A percentile compares a stretch with the other conserved stretches of the same genome.
Evolutionary conservation across 306 rosid genomes (phyloP).

Genomic region (Sesbania bispinosa): DNA sequence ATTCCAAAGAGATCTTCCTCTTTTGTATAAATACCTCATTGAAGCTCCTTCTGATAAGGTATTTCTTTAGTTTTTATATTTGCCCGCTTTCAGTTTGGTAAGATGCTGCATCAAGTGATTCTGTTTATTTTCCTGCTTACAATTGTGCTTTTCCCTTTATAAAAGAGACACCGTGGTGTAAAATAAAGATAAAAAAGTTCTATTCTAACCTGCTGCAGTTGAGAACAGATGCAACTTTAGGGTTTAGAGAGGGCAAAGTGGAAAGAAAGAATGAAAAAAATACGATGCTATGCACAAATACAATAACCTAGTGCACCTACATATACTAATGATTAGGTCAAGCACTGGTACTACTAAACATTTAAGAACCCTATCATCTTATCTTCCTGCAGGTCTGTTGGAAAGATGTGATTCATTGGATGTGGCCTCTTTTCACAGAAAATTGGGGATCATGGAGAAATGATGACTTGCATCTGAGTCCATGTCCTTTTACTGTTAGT

Average conservation of each 20-base stretch:
- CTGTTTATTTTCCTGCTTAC: slow-evolving; percentile 4
- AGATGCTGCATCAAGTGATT: not conserved
- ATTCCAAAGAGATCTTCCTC: slow-evolving; percentile 57
- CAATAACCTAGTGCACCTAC: not conserved
- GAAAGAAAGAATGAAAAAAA: not conserved
- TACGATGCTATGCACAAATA: not conserved
- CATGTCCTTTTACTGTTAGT: slow-evolving; percentile 76
- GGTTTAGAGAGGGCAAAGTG: not conserved
- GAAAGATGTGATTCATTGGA: slow-evolving; percentile 88
- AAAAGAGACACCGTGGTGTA: not conserved
- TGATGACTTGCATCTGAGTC: slow-evolving; percentile 58
- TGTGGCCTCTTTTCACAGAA: slow-evolving; percentile 91
- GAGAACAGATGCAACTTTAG: not conserved
- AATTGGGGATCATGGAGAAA: slow-evolving; percentile 83
- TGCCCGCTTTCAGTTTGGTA: not conserved
- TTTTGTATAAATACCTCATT: slow-evolving; percentile 51
- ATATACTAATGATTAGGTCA: not conserved
- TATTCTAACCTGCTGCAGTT: slow-evolving; percentile 2
- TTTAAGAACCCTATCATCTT: not conserved
- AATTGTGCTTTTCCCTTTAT: not conserved
- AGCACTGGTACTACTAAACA: not conserved
- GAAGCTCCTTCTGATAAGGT: slow-evolving; percentile 72
- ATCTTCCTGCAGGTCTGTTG: slow-evolving; percentile 54
- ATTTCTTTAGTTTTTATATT: slow-evolving; percentile 13
- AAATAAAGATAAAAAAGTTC: not conserved